These are phyloP conservation scores for Metarhizium album DNA, from an alignment of 2,329 filamentous ascomycete species.

Conservation along the genomic window DNA sequence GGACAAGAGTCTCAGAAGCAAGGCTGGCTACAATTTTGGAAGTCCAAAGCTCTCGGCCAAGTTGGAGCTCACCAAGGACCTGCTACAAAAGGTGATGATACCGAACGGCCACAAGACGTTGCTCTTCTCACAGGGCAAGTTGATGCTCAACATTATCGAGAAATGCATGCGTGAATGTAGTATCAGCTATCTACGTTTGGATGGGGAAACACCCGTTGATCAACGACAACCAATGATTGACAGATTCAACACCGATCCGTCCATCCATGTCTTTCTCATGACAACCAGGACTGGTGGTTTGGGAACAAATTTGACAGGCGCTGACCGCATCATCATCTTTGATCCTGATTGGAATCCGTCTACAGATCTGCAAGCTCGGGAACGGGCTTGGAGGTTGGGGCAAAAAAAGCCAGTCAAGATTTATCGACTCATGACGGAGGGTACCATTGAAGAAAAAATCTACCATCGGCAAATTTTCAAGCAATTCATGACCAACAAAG, in stretches of 20 bases:
- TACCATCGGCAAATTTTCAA: constrained; percentile 99
- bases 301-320: constrained; percentile 88
- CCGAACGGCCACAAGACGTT: constrained; percentile 84
- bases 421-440: constrained; percentile 94
- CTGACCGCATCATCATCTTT: constrained; percentile 93
- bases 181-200: constrained; percentile 79
- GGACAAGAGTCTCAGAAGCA: constrained; percentile 45
- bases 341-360: constrained; percentile 99
- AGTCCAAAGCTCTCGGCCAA: constrained; percentile 75
- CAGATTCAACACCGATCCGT: constrained; percentile 73
- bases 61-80: constrained; percentile 84
- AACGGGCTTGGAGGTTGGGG: constrained; percentile 89
- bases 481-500: constrained; percentile 94
- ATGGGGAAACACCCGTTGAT: constrained; percentile 82
- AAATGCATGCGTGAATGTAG: constrained; percentile 61
- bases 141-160: constrained; percentile 93
- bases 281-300: constrained; percentile 94
- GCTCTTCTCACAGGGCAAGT: constrained; percentile 83
- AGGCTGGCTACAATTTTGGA: constrained; percentile 66
- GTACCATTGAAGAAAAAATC: constrained; percentile 98
- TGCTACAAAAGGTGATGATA: constrained; percentile 76
- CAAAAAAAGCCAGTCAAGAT: constrained; percentile 94
- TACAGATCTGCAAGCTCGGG: constrained; percentile 87
- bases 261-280: constrained; percentile 79
- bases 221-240: constrained; percentile 84